A percentile compares a stretch with the other conserved stretches of the same genome.
These are phyloP conservation scores for Stachybotrys chlorohalonatus DNA, from an alignment of 2,329 filamentous ascomycete genomes.

Conservation along the genomic window DNA sequence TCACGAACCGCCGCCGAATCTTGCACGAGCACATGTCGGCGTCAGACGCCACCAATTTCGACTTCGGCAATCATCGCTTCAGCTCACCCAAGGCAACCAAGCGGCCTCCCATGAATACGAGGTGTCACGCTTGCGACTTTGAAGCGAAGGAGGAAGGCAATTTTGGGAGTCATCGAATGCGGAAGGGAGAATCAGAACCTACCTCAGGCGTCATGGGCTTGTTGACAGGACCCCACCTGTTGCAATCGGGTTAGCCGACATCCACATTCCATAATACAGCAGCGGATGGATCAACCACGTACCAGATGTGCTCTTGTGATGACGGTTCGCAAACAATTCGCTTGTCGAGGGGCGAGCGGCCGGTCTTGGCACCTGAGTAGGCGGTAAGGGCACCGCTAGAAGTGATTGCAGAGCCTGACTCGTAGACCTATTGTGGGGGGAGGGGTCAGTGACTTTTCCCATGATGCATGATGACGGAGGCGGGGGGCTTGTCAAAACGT, in stretches of 20 bases:
- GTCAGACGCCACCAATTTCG: background rate
- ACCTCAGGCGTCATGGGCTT: slow-evolving; percentile 97
- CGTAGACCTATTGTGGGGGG: slow-evolving; percentile 49
- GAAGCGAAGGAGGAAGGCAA: slow-evolving; percentile 4
- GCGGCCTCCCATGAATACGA: too few species aligned
- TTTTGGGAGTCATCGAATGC: slow-evolving; percentile 5
- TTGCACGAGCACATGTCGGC: background rate
- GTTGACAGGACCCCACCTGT: slow-evolving; percentile 90
- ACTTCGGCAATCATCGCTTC: background rate
- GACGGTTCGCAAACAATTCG: slow-evolving; percentile 86
- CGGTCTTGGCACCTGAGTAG: slow-evolving; percentile 97
- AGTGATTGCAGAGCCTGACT: slow-evolving; percentile 95
- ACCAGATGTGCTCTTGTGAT: slow-evolving; percentile 89
- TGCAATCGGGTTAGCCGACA: slow-evolving; percentile 17
- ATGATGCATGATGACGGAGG: background rate
- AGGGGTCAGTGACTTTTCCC: background rate
- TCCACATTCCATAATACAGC: background rate
- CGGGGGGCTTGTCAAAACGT: background rate
- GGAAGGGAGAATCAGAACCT: slow-evolving; percentile 24
- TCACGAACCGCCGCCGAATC: background rate
- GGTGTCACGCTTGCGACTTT: background rate
- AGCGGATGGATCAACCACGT: slow-evolving; percentile 13
- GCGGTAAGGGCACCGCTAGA: slow-evolving; percentile 90
- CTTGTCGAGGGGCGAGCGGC: slow-evolving; percentile 94
- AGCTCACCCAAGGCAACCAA: too few species aligned